Base-by-base conservation (phyloP, 2,329 filamentous ascomycete species). In the Gnomoniopsis smithogilvyi region DNA sequence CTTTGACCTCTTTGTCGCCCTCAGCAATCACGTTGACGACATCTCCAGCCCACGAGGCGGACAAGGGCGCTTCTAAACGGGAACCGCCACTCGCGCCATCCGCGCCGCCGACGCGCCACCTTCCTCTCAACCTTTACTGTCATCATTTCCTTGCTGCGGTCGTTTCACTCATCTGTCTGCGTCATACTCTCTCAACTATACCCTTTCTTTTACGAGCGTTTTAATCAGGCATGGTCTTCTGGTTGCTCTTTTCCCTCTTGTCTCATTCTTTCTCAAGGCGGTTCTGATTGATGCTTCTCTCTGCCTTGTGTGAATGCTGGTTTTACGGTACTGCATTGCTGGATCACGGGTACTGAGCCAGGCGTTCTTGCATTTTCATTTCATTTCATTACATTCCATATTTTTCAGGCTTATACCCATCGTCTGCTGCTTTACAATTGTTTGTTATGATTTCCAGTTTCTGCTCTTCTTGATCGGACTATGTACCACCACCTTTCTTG, bases 1-100 rank as follows among this genome's bases (percentile, higher is more conserved):
- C 78, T 97, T 96, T 70, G 93, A 96, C 70, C 80, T 96, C 46
- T 97, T 96, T 72, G 93, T 96, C 55, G 92, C 93, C 17, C 86
- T 96, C 75, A 92, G 90, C 75, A 96, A 96, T 72, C 91, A 96
- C 70, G 89, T 96, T 70, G 91, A 86, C 72, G 88, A 88, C 67
- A 81, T 87, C 62, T 80, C 82, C 6, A 80, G 78, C 58, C 76
- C 78, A 58, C 77, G 80, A 80, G 78, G 69, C 21, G 76, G 69
- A 15, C 54, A 56, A 15, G 54, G 54, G 30, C 45, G 54, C 11
- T 50, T 41, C 45, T 56, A 56, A 34, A 50, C 26, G 43, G n/a
- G 1, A n/a, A 22, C 43, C 38, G 19, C n/a, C 38, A 21, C 22
- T 43, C 6, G 19, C 30, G 26, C 14, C 54, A 46, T 12, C 43